phyloP scores from a whole-genome alignment of 2,329 filamentous ascomycete species.

The Aspergillus fischeri region DNA sequence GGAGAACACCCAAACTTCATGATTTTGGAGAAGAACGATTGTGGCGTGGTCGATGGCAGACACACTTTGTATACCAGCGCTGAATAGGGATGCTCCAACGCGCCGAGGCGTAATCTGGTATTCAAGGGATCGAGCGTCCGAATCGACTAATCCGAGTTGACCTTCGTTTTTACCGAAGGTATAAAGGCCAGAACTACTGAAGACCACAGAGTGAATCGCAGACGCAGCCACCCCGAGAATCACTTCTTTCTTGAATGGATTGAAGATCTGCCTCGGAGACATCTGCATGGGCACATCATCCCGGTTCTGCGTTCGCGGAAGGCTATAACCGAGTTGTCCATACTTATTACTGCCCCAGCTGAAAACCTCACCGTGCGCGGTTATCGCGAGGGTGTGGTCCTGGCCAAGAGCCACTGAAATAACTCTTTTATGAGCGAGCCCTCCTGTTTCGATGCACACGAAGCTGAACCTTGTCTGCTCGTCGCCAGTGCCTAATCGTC shows the following conservation, averaged over 20 bases:
- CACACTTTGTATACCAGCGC: constrained; percentile 67
- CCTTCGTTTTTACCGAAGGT: constrained; percentile 96
- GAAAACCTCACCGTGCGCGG: constrained; percentile 82
- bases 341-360: constrained; percentile 89
- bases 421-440: constrained; percentile 68
- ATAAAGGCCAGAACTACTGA: constrained; percentile 75
- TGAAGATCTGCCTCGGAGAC: constrained; percentile 83
- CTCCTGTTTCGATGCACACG: constrained; percentile 71
- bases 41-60: constrained; percentile 90
- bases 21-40: constrained; percentile 76
- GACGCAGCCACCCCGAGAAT: constrained; percentile 84
- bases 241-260: constrained; percentile 78
- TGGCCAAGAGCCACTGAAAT: constrained; percentile 78
- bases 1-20: constrained; percentile 88
- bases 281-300: constrained; percentile 83
- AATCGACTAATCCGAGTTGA: constrained; percentile 89
- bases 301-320: constrained; percentile 59
- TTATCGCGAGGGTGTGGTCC: constrained; percentile 83
- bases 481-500: constrained; percentile 81
- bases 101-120: constrained; percentile 77
- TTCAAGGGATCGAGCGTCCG: constrained; percentile 85
- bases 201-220: constrained; percentile 83
- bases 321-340: constrained; percentile 79
- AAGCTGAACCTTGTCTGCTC: constrained; percentile 88
- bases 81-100: constrained; percentile 80